Percentiles rank a stretch among this genome's conserved stretches.
Conservation (phyloP, 495 filamentous ascomycete species). For the Penicillium atrosanguineum region DNA sequence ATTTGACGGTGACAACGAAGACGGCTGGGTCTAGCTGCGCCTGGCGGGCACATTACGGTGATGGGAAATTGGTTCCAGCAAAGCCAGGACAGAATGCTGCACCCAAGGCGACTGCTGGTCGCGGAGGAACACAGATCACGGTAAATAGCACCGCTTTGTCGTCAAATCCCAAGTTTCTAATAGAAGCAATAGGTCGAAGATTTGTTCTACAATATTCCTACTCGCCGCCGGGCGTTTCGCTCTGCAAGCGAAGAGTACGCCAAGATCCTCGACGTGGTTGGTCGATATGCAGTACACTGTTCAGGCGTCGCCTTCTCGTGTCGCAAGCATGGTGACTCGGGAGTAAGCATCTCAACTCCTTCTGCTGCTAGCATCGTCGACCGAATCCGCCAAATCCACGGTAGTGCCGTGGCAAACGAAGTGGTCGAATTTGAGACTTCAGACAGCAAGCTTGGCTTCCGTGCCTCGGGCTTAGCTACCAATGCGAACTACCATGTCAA, state of each 20-base stretch:
- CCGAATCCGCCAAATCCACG: conserved; percentile 87
- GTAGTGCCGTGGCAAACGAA: conserved; percentile 83
- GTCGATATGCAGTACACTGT: conserved; percentile 95
- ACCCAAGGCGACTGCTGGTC: conserved; percentile 84
- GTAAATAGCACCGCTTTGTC: conserved; percentile 37
- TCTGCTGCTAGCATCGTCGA: conserved; percentile 68
- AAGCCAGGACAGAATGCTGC: conserved; percentile 92
- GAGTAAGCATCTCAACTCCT: conserved; percentile 74
- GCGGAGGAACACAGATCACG: conserved; percentile 94
- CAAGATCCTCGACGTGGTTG: conserved; percentile 94
- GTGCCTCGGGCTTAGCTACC: conserved; percentile 74
- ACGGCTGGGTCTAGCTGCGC: conserved; percentile 87
- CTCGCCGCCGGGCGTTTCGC: conserved; percentile 82
- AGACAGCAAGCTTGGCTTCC: conserved; percentile 80
- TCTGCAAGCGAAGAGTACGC: conserved; percentile 94
- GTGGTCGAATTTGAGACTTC: conserved; percentile 72
- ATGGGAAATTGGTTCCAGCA: conserved; percentile 77
- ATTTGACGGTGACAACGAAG: conserved; percentile 91
- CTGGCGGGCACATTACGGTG: conserved; percentile 82
- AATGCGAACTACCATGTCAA: conserved; percentile 98
- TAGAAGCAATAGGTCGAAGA: conserved; percentile 71
- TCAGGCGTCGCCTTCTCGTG: conserved; percentile 87
- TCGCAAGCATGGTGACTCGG: conserved; percentile 91
- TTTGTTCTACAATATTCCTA: conserved; percentile 94
- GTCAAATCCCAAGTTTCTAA: background rate